Percentiles rank a stretch among this genome's conserved stretches.
Conservation (phyloP, 306 rosid species). For the Abrus pulchellus region DNA sequence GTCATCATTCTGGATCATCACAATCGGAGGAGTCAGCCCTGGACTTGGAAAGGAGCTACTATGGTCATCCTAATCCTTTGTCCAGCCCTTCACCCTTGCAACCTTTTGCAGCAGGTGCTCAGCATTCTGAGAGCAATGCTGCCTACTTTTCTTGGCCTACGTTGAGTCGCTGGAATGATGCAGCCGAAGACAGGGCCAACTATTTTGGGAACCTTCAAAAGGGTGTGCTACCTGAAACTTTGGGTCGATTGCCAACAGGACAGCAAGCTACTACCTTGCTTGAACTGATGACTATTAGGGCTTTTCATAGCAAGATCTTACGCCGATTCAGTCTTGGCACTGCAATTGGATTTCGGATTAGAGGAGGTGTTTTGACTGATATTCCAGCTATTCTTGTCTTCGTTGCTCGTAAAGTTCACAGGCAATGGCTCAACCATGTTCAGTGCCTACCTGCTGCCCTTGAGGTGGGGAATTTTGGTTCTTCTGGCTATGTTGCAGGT, state of each 20-base stretch:
- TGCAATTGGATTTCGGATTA: conserved; percentile 96
- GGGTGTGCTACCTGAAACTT: conserved; percentile 93
- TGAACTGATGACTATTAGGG: conserved; percentile 98
- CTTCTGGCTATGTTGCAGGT: conserved; percentile 63
- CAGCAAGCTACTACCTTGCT: conserved; percentile 97
- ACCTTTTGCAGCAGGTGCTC: conserved; percentile 81
- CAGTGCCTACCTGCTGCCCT: conserved; percentile 97
- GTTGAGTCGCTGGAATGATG: conserved; percentile 83
- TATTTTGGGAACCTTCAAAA: conserved; percentile 95
- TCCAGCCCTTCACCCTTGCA: conserved; percentile 80
- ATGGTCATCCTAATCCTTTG: conserved; percentile 70
- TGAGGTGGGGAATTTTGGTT: conserved; percentile 82
- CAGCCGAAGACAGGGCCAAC: conserved; percentile 93
- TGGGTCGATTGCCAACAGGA: conserved; percentile 89
- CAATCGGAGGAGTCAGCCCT: conserved; percentile 88
- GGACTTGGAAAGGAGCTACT: conserved; percentile 82
- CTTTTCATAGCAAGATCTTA: conserved; percentile 96
- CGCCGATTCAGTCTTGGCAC: conserved; percentile 96
- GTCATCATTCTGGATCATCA: conserved; percentile 81
- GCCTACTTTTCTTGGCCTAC: conserved; percentile 99
- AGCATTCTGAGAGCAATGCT: conserved; percentile 91
- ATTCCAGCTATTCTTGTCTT: conserved; percentile 98
- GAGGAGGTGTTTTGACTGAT: conserved; percentile 85
- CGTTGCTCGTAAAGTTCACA: conserved; percentile 95
- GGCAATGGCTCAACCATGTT: conserved; percentile 84